Conservation (phyloP, 1,284 basidiomycete genomes). For the Tremellales sp. region DNA sequence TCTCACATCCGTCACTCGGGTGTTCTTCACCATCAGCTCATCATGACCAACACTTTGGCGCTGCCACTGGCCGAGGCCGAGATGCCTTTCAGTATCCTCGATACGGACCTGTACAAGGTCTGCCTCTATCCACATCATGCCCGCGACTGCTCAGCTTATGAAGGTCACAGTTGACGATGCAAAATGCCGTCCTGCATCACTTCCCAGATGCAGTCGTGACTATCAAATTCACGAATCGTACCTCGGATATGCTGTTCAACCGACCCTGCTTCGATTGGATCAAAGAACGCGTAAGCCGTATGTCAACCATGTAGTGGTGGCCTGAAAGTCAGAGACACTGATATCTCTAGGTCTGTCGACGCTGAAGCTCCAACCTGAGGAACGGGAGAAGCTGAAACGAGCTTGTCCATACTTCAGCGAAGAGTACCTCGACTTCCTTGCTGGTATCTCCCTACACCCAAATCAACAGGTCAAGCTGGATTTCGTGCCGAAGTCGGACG, state of each 20-base stretch:
- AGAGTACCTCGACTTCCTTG: conserved; percentile 74
- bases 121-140: background rate
- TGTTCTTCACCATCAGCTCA: background rate
- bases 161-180: conserved; percentile 90
- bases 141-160: background rate
- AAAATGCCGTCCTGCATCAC: conserved; percentile 81
- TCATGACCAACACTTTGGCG: background rate
- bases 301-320: conserved; percentile 33
- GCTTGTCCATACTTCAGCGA: conserved; percentile 72
- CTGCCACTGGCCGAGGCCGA: conserved; percentile 12
- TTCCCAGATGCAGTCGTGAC: conserved; percentile 65
- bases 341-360: conserved; percentile 60
- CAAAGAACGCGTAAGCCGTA: conserved; percentile 62
- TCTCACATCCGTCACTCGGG: too few species aligned
- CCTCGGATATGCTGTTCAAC: conserved; percentile 66
- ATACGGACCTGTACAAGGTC: conserved; percentile 96
- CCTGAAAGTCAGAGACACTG: background rate
- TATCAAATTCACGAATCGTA: conserved; percentile 80
- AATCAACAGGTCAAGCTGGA: conserved; percentile 65
- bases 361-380: conserved; percentile 60
- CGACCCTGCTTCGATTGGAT: conserved; percentile 65
- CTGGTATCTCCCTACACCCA: conserved; percentile 68
- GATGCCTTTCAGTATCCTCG: conserved; percentile 66
- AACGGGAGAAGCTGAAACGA: conserved; percentile 64
- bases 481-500: conserved; percentile 58